Base-by-base conservation (phyloP, 345 rosid genomes). In the Salix brachista region DNA sequence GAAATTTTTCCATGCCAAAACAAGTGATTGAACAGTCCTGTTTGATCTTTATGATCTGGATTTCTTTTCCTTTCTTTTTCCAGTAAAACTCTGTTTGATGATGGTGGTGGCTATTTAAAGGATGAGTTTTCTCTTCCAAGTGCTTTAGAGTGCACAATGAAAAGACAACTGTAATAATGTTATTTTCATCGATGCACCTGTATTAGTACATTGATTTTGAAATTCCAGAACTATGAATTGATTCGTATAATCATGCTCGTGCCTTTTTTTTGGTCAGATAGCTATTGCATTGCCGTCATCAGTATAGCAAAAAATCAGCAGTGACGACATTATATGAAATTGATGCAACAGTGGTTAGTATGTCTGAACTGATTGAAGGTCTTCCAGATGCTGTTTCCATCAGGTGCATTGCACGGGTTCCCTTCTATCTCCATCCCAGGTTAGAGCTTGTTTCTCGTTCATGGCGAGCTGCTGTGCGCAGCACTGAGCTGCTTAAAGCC, bases 371-470 rank as follows among this genome's bases (percentile, higher is more conserved):
- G 80, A 88, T 96, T 64, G 94, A 96, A 82, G 96, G 98, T 54
- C 96, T 96, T 67, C 99, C 97, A 0, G 98, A 93, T 1, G 96
- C 96, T 8, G 93, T 96, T 73, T 92, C 97, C 72, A 77, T 96
- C 73, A 87, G 98, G 86, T 96, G 98, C 87, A 90, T 96, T n/a
- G 99, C 97, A 19, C 85, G 90, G 72, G 97, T 93, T 68, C 97
- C 99, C 5, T 88, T 91, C 71, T 69, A 85, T 80, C 87, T 83
- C 60, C 90, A 89, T 82, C 98, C 97, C 28, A 90, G 62, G 75
- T 64, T 96, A 77, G 98, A 96, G 79, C 89, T 91, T n/a, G 99
- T 96, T 67, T 93, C 97, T 80, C 97, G 80, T n/a, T 91, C 99
- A 37, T 96, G 99, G 98, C 86, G 84, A 67, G 89, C 93, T 67